Base-by-base conservation (phyloP, 2,329 filamentous ascomycete species). In the Exophiala spinifera region DNA sequence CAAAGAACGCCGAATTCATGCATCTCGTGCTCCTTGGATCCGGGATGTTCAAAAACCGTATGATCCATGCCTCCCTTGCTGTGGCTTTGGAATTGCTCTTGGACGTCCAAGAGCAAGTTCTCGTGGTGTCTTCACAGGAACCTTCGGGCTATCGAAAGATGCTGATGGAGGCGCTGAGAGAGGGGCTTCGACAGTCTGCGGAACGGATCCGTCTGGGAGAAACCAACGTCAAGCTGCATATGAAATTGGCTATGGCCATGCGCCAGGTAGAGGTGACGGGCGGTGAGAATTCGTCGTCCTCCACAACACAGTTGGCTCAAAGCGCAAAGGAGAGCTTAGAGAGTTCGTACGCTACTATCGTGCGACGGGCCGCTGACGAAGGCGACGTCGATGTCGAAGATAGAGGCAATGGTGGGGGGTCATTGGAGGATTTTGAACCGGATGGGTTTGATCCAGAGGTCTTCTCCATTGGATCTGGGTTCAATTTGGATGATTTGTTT, bases 51-150 rank as follows among this genome's bases (percentile, higher is more conserved):
- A 64, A 67, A 5, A 65, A 71, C 14, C 66, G 70, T 25, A 64
- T 65, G 13, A 65, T 67, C 19, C 66, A 65, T 49, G 71, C 72
- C 1, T 63, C 74, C 1, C 70, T 76, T 43, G 72, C 72, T 1
- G 66, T 81, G 6, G 70, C 69, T 21, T 63, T 77, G 7, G 79
- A 82, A 57, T 69, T 80, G 4, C 63, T 78, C 36, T 68, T 74
- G 0, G 70, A 77, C 47, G 65, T 71, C 1, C 69, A 74, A 46
- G 71, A 1, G 2, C 44, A 49, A 39, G 37, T 15, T 13, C 45
- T 39, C 3, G 54, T 60, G 28, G 21, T 51, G 17, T 49, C 36
- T 10, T 39, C 36, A 39, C 36, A 39, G 13, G 17, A 15, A 39
- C 36, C 36, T 15, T 39, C 14, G 15, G 36, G 46, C 21, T 45